Conservation (phyloP, 2,329 filamentous ascomycete species). For the Lecanosticta acicola region DNA sequence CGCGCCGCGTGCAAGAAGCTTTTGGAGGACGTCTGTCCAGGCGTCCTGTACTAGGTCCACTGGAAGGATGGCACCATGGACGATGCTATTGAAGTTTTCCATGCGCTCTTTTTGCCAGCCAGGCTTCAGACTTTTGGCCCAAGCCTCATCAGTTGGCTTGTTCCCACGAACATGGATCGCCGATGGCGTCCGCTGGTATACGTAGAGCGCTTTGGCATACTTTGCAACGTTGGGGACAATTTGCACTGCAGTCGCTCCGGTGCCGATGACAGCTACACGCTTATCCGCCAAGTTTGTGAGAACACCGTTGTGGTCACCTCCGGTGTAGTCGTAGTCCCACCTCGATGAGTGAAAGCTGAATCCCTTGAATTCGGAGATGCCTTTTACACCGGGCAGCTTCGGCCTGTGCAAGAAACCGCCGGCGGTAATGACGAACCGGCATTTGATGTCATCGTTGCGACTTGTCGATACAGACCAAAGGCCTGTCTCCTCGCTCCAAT, state of each 20-base stretch:
- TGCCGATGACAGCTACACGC: slow-evolving; percentile 24
- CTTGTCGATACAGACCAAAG: slow-evolving; percentile 19
- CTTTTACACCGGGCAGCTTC: slow-evolving; percentile 42
- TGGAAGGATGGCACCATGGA: slow-evolving; percentile 18
- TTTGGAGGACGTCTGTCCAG: slow-evolving; percentile 21
- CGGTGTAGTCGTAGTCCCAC: slow-evolving; percentile 41
- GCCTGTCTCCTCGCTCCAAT: slow-evolving; percentile 32
- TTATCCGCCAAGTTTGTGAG: slow-evolving; percentile 17
- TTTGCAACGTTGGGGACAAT: slow-evolving; percentile 37
- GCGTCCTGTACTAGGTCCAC: slow-evolving; percentile 25
- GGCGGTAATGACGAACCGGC: slow-evolving; percentile 38
- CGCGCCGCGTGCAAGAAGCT: slow-evolving; percentile 16
- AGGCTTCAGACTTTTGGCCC: slow-evolving; percentile 27
- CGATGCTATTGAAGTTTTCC: slow-evolving; percentile 38
- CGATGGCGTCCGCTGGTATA: slow-evolving; percentile 42
- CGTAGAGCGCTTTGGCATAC: slow-evolving; percentile 34
- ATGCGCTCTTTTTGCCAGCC: slow-evolving; percentile 49
- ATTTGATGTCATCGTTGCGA: slow-evolving; percentile 27
- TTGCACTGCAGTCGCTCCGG: slow-evolving; percentile 31
- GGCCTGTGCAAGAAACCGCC: slow-evolving; percentile 41
- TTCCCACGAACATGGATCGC: slow-evolving; percentile 29
- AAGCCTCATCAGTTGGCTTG: slow-evolving; percentile 40
- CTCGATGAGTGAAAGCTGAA: slow-evolving; percentile 40
- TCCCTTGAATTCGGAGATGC: slow-evolving; percentile 36
- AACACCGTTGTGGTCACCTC: slow-evolving; percentile 27